These are phyloP conservation scores for Zopfochytrium polystomum DNA, from an alignment of 371 early-diverging fungal genomes.

Conservation along the genomic window DNA sequence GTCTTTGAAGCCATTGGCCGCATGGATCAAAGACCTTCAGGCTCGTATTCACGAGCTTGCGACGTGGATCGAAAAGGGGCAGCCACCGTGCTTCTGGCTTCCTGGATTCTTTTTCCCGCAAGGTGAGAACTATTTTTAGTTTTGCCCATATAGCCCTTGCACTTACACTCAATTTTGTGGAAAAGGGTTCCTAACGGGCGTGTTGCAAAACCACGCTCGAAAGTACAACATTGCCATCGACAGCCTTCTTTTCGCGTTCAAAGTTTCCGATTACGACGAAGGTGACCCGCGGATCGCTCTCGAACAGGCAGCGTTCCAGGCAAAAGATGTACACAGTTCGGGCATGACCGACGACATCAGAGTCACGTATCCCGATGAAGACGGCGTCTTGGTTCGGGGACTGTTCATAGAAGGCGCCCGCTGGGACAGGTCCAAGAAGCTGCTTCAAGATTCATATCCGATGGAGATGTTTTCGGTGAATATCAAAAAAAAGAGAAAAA, in stretches of 20 bases:
- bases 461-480: slow-evolving; percentile 58
- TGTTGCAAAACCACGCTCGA: slow-evolving; percentile 53
- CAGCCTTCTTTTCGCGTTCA: slow-evolving; percentile 43
- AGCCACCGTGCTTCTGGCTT: slow-evolving; percentile 55
- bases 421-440: slow-evolving; percentile 47
- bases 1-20: slow-evolving; percentile 48
- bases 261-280: slow-evolving; percentile 44
- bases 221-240: slow-evolving; percentile 55
- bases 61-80: slow-evolving; percentile 46
- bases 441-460: slow-evolving; percentile 52
- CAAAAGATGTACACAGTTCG: slow-evolving; percentile 12
- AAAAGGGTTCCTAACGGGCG: slow-evolving; percentile 53
- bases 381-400: slow-evolving; percentile 50
- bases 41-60: slow-evolving; percentile 35
- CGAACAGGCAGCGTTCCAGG: slow-evolving; percentile 19
- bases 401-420: slow-evolving; percentile 55
- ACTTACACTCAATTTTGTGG: background rate
- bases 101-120: slow-evolving; percentile 61
- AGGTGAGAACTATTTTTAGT: slow-evolving; percentile 21
- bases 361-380: slow-evolving; percentile 27
- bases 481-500: slow-evolving; percentile 5
- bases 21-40: slow-evolving; percentile 55
- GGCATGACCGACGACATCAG: slow-evolving; percentile 1
- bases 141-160: background rate
- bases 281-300: slow-evolving; percentile 28